Conservation (phyloP, 2,329 filamentous ascomycete genomes). For the Thelonectria blattea region DNA sequence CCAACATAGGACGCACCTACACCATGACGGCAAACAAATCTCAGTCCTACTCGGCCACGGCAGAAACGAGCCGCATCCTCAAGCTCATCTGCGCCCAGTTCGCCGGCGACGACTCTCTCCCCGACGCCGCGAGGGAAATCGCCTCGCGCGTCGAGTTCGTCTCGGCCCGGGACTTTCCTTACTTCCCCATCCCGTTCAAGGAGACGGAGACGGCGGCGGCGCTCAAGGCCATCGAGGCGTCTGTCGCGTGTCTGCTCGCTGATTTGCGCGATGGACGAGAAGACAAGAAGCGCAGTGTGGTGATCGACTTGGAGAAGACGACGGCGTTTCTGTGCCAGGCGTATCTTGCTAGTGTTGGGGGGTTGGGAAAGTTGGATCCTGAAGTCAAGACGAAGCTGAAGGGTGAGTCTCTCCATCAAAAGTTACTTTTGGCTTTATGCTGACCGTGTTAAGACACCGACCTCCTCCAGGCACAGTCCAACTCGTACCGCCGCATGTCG, state of each 20-base stretch:
- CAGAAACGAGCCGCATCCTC: conserved; percentile 32
- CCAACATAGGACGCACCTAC: neutral
- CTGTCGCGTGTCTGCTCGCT: conserved; percentile 42
- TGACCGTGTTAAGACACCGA: conserved; percentile 65
- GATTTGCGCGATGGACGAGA: conserved; percentile 32
- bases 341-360: conserved; percentile 46
- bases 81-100: conserved; percentile 32
- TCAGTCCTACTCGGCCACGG: conserved; percentile 28
- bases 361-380: conserved; percentile 46
- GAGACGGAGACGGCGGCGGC: conserved; percentile 53
- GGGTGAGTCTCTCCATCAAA: conserved; percentile 24
- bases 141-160: conserved; percentile 41
- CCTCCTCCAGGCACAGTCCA: conserved; percentile 72
- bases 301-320: conserved; percentile 47
- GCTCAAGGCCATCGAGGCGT: conserved; percentile 51
- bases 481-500: conserved; percentile 73
- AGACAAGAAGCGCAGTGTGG: conserved; percentile 30
- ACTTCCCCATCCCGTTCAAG: conserved; percentile 56
- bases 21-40: conserved; percentile 17
- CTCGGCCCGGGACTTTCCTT: conserved; percentile 44
- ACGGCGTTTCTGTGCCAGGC: conserved; percentile 50
- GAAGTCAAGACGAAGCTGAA: conserved; percentile 42
- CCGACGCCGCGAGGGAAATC: conserved; percentile 36
- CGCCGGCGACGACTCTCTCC: conserved; percentile 38
- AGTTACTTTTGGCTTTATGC: neutral